phyloP scores from a whole-genome alignment of 495 filamentous ascomycete species.

The Neurospora sp. region DNA sequence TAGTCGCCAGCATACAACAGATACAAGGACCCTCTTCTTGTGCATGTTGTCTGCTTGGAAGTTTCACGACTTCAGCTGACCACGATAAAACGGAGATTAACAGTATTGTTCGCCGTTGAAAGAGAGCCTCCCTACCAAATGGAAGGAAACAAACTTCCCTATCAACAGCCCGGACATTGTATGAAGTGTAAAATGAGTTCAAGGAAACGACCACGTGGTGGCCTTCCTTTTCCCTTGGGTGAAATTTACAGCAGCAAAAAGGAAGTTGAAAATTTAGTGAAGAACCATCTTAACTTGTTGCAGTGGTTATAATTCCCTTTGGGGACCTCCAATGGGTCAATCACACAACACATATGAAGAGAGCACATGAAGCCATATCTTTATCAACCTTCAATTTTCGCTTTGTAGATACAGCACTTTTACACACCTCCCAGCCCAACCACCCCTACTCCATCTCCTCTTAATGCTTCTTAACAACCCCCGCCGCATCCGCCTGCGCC shows the following conservation, averaged over 20 bases:
- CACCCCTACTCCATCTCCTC: neutral
- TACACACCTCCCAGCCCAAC: neutral
- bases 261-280: neutral
- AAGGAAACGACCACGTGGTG: neutral
- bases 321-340: too few relatives aligned
- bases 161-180: too few relatives aligned
- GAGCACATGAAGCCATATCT: neutral
- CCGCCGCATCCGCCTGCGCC: slow-evolving; percentile 77
- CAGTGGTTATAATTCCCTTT: neutral
- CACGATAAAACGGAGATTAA: too few relatives aligned
- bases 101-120: too few relatives aligned
- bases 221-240: neutral
- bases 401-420: neutral
- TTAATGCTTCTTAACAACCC: slow-evolving; percentile 59
- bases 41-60: too few relatives aligned
- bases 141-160: too few relatives aligned
- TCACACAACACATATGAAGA: neutral
- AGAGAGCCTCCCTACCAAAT: too few relatives aligned
- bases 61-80: too few relatives aligned
- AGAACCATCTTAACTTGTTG: neutral
- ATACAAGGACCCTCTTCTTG: too few relatives aligned
- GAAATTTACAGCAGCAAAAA: neutral
- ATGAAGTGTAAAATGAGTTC: neutral
- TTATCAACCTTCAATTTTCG: neutral
- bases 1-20: too few relatives aligned